Evolutionary conservation across 768 basidiomycete genomes (phyloP).

Genomic region (Termitomyces sp.): DNA sequence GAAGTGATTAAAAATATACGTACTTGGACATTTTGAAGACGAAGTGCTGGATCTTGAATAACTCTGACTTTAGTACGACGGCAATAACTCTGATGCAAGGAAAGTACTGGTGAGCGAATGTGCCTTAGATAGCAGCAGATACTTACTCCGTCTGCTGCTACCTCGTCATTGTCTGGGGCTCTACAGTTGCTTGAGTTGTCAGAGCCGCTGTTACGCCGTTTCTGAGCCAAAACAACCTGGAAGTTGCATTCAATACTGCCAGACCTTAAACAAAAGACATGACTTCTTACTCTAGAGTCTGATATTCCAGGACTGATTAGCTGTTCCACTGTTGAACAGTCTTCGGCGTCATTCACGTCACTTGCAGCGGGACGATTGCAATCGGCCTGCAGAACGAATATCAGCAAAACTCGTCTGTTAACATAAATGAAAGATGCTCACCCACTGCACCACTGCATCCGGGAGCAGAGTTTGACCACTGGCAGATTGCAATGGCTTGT

Average conservation of each 20-base stretch:
- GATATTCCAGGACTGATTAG: background rate
- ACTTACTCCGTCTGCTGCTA: background rate
- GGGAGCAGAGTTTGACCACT: background rate
- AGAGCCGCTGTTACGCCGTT: no score
- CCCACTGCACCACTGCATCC: background rate
- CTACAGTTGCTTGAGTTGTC: no score
- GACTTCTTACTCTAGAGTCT: background rate
- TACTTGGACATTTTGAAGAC: background rate
- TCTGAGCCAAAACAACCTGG: no score
- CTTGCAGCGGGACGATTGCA: background rate
- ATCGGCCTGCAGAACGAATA: no score
- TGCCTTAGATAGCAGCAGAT: background rate
- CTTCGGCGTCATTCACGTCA: background rate
- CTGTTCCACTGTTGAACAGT: background rate
- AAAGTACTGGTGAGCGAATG: no score
- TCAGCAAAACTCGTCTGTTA: background rate
- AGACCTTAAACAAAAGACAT: background rate
- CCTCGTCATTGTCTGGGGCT: background rate
- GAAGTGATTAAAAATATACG: background rate
- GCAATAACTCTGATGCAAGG: background rate
- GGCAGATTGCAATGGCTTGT: background rate
- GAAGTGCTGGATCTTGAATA: background rate
- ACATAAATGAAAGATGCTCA: background rate
- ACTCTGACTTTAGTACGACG: background rate
- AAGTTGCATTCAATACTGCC: no score